Evolutionary conservation across 202 grass and related monocot genomes (phyloP), one percentile per base, ranked within the genome.

Genomic region (Cymbopogon flexuosus): DNA sequence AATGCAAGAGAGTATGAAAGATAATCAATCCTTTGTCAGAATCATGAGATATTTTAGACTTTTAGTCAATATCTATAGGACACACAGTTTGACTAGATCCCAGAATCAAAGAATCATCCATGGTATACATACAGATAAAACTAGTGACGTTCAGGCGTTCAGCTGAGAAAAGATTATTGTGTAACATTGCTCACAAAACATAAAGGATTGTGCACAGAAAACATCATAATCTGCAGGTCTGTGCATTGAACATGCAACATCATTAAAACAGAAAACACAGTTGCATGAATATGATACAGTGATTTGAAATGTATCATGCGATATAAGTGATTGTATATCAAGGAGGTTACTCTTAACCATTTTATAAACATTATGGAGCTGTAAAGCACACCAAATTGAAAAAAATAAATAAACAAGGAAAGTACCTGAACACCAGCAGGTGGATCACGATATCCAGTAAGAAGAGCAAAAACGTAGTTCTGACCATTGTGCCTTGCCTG

Each of bases 401-500:
- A 76, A 18, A 72, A 79, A 1, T 72, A 79, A 5, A 69, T 47
- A 68, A 59, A 85, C 49, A 45, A 83, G 22, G 35, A 79, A 62
- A 79, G 35, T 90, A 93, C 88, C 83, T 87, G 85, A 81, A 91
- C 75, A 19, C 91, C 91, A 86, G 93, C 93, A 88, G 93, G 93
- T 84, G 93, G 93, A 13, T 95, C 92, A 68, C 3, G 92, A 51
- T 95, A 95, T 43, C 92, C 92, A 80, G 89, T 95, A 61, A 95
- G 89, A 84, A 95, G 92, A 68, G 87, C 73, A 76, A 95, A 95
- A 30, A 95, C 92, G 1, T 95, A 92, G 87, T 93, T 97, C 79
- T 97, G 94, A 18, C 94, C 94, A 52, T 84, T 89, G 84, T 97
- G 95, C 85, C 92, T 93, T 37, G 95, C 95, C 95, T 97, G 59